phyloP scores from a whole-genome alignment of 495 filamentous ascomycete species.

The Penicilliopsis zonata region DNA sequence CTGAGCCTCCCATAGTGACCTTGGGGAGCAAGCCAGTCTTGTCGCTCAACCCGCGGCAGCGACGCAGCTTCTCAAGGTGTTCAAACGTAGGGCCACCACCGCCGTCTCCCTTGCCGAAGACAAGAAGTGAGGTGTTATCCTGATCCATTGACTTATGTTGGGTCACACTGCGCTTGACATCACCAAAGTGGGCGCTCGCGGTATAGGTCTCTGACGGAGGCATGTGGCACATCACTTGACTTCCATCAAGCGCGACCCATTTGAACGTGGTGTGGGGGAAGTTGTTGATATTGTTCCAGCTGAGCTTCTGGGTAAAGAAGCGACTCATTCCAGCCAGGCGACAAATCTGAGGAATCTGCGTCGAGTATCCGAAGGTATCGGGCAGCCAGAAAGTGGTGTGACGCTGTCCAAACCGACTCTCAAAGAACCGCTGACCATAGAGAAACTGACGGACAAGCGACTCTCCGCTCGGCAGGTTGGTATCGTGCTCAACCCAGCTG shows the following conservation, averaged over 20 bases:
- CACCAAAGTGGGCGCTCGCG: constrained; percentile 86
- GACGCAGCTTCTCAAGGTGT: constrained; percentile 85
- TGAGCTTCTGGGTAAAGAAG: constrained; percentile 95
- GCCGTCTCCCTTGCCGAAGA: constrained; percentile 94
- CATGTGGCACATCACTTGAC: constrained; percentile 97
- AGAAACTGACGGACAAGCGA: constrained; percentile 92
- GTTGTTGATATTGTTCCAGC: constrained; percentile 97
- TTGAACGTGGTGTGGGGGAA: constrained; percentile 98
- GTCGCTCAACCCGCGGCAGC: constrained; percentile 90
- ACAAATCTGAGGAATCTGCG: constrained; percentile 86
- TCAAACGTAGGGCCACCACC: constrained; percentile 92
- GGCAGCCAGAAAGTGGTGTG: constrained; percentile 93
- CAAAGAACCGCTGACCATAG: constrained; percentile 88
- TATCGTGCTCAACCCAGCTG: constrained; percentile 98
- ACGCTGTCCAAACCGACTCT: constrained; percentile 83
- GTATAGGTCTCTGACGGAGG: constrained; percentile 90
- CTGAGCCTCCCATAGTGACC: constrained; percentile 79
- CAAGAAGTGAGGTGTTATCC: constrained; percentile 74
- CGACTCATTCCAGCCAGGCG: constrained; percentile 85
- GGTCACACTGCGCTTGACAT: constrained; percentile 78
- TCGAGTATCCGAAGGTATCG: constrained; percentile 95
- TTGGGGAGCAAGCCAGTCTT: constrained; percentile 71
- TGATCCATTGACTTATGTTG: constrained; percentile 94
- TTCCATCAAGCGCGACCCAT: constrained; percentile 91
- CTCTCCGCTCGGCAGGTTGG: constrained; percentile 91